Evolutionary conservation across 345 rosid species (phyloP).

Genomic region (Pugionium cornutum): DNA sequence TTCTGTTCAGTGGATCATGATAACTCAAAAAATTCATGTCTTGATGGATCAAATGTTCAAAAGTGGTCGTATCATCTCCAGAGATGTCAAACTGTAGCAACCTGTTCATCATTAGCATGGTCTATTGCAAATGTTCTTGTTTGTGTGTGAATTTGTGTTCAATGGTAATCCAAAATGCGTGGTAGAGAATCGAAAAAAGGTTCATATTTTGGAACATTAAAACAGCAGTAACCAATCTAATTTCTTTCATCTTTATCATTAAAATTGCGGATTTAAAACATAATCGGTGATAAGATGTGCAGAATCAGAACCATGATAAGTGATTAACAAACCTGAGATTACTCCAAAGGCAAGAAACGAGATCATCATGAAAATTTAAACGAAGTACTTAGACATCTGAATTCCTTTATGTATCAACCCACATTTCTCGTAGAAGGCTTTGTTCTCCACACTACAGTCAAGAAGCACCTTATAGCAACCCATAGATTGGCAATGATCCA

Average conservation of each 20-base stretch:
- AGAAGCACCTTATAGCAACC: slow-evolving; percentile 87
- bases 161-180: no score
- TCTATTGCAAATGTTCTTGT: neutral
- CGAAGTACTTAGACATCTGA: slow-evolving; percentile 72
- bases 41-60: neutral
- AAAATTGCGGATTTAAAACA: no score
- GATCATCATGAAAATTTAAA: slow-evolving; percentile 20
- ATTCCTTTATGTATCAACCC: slow-evolving; percentile 64
- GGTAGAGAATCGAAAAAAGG: neutral
- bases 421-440: slow-evolving; percentile 73
- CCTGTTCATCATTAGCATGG: neutral
- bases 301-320: no score
- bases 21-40: neutral
- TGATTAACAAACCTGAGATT: neutral
- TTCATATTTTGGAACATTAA: neutral
- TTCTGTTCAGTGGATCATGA: neutral
- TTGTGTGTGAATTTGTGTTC: neutral
- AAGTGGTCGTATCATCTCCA: neutral
- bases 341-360: neutral
- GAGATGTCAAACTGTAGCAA: neutral
- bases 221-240: no score
- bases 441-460: slow-evolving; percentile 64
- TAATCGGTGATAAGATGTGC: no score
- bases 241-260: no score
- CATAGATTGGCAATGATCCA: slow-evolving; percentile 55